Conservation (phyloP, 2,329 filamentous ascomycete genomes). For the Pyricularia sp. region DNA sequence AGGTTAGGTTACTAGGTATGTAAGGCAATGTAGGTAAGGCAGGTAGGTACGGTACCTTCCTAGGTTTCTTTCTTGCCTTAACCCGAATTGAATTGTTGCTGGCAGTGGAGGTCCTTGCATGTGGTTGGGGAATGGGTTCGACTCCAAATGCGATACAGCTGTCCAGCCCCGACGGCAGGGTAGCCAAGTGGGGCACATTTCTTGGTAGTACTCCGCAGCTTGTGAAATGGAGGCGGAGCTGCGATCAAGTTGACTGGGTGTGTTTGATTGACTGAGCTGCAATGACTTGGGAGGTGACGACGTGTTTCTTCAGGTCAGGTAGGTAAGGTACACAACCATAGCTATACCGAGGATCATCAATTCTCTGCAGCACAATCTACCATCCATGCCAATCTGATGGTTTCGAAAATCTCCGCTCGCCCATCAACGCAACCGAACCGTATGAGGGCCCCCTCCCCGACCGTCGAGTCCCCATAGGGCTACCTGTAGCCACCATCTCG, state of each 20-base stretch:
- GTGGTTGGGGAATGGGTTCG: neutral
- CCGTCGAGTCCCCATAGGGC: neutral
- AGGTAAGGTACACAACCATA: too few species aligned
- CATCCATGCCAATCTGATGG: neutral
- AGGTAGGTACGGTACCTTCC: neutral
- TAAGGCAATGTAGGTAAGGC: too few species aligned
- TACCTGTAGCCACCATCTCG: constrained; percentile 21
- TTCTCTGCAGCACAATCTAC: neutral
- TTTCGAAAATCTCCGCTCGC: neutral
- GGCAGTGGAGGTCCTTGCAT: neutral
- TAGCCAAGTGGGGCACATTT: neutral
- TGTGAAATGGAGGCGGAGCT: neutral
- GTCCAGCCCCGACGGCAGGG: neutral
- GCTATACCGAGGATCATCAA: neutral
- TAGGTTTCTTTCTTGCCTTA: neutral
- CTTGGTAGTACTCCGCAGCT: neutral
- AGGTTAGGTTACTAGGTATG: neutral
- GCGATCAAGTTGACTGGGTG: too few species aligned
- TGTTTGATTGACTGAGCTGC: too few species aligned
- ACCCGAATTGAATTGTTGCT: neutral
- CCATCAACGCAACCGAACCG: neutral
- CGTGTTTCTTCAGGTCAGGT: too few species aligned
- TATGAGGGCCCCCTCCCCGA: neutral
- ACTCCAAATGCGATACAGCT: neutral
- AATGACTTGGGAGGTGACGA: too few species aligned